Conservation (phyloP, 495 filamentous ascomycete species). For the Aspergillus avenaceus region DNA sequence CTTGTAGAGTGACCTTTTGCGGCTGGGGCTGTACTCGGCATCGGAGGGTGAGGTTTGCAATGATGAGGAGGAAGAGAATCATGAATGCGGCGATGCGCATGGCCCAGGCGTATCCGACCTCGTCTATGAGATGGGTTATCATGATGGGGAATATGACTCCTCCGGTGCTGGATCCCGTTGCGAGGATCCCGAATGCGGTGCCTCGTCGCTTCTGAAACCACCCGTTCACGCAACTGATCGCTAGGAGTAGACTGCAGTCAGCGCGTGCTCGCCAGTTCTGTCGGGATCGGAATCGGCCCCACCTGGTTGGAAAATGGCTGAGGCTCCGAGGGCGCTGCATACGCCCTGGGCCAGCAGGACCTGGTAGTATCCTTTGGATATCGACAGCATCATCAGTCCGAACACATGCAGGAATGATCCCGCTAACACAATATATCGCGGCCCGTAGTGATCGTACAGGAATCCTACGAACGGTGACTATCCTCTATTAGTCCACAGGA, state of each 20-base stretch:
- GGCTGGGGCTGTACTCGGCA: slow-evolving; percentile 16
- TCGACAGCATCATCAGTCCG: slow-evolving; percentile 59
- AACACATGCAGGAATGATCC: slow-evolving; percentile 64
- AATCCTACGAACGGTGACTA: slow-evolving; percentile 19
- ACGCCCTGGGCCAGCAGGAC: slow-evolving; percentile 40
- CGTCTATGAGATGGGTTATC: slow-evolving; percentile 26
- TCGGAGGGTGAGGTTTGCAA: slow-evolving; percentile 29
- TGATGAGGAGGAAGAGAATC: slow-evolving; percentile 23
- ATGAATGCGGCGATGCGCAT: slow-evolving; percentile 38
- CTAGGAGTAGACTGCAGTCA: background rate
- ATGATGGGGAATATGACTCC: slow-evolving; percentile 47
- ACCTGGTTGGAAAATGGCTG: slow-evolving; percentile 20
- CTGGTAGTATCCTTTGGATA: slow-evolving; percentile 40
- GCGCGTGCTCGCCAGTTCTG: background rate
- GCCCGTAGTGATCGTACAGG: slow-evolving; percentile 61
- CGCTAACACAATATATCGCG: slow-evolving; percentile 55
- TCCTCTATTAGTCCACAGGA: background rate
- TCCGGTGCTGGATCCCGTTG: slow-evolving; percentile 49
- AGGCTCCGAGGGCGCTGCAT: slow-evolving; percentile 29
- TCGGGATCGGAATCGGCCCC: background rate
- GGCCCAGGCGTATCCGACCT: slow-evolving; percentile 37
- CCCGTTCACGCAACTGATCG: slow-evolving; percentile 24
- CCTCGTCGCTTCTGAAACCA: slow-evolving; percentile 51
- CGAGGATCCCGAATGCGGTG: slow-evolving; percentile 45
- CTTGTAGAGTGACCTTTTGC: slow-evolving; percentile 3